Base-by-base conservation (phyloP, 2,329 filamentous ascomycete genomes). In the Bipolaris sorokiniana region DNA sequence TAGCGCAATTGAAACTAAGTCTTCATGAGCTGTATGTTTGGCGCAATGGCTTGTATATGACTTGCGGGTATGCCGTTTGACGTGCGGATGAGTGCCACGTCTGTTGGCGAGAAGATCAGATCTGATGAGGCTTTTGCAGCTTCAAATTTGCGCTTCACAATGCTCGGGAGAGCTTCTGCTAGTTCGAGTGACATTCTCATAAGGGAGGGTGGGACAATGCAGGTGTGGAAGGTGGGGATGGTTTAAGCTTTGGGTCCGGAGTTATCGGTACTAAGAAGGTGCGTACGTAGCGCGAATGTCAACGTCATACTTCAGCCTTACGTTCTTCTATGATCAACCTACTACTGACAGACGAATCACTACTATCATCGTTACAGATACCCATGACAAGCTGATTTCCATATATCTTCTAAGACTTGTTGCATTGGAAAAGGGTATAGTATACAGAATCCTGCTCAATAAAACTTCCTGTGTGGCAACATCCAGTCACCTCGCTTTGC, bases 1-100 rank as follows among this genome's bases (percentile, higher is more conserved):
- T 86, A 91, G 49, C 89, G 87, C 2, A 92, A 78, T 76, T 92
- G 89, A 70, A 91, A 90, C 88, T 90, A 46, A n/a, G 26, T 34
- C 9, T 15, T 42, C 47, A 59, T 72, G 41, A 71, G 65, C 48
- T 20, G 18, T 10, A 26, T 50, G 41, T 37, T 26, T 47, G 23
- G 18, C 18, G 38, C 49, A 56, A 41, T 26, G 42, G 37, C 33
- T 36, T 34, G 23, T 23, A 55, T 54, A 36, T 51, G 59, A 68
- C 75, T 60, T 61, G 78, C 77, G 51, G 76, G 76, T 59, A 78
- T 65, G 54, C 72, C 71, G 28, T 66, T 56, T 9, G 71, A 72
- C 11, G 74, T 76, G 53, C 64, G 74, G 50, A 80, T 72, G 38
- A 76, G 68, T 42, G 74, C 65, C 2, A 79, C 63, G 48, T 79